Percentiles rank a stretch among this genome's conserved stretches.
Conservation (phyloP, 1,284 basidiomycete genomes). For the Trichosporon asahii region DNA sequence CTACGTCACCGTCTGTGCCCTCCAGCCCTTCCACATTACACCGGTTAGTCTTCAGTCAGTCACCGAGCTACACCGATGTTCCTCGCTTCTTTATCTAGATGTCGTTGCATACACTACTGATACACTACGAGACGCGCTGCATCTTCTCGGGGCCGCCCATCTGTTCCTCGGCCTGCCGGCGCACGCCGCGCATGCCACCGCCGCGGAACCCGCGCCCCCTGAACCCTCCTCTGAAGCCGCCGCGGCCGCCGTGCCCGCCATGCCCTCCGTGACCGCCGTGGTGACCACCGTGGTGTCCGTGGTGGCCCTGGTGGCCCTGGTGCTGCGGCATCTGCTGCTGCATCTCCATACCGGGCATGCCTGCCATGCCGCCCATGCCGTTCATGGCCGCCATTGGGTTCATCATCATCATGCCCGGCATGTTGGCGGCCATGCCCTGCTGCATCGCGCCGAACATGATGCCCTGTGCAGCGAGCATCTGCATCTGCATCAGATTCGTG, state of each 20-base stretch:
- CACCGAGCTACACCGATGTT: neutral
- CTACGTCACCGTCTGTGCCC: conserved; percentile 1
- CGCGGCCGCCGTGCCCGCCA: conserved; percentile 10
- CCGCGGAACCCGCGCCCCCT: conserved; percentile 18
- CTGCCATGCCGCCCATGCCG: conserved; percentile 12
- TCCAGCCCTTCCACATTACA: neutral
- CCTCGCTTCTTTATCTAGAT: too few relatives aligned
- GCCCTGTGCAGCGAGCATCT: conserved; percentile 39
- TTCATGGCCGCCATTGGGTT: conserved; percentile 26
- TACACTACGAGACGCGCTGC: conserved; percentile 21
- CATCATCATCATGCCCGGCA: conserved; percentile 24
- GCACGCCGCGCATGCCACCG: conserved; percentile 12
- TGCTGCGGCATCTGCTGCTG: conserved; percentile 4
- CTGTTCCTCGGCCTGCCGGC: conserved; percentile 16
- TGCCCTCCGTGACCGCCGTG: conserved; percentile 13
- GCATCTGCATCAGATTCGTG: conserved; percentile 43
- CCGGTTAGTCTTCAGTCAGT: neutral
- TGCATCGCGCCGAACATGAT: conserved; percentile 17
- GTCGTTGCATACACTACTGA: neutral
- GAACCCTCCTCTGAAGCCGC: conserved; percentile 26
- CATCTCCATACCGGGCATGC: conserved; percentile 4
- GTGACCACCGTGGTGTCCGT: conserved; percentile 15
- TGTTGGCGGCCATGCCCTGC: conserved; percentile 21
- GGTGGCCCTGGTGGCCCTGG: conserved; percentile 11
- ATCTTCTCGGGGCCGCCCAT: conserved; percentile 19